phyloP scores from a whole-genome alignment of 495 filamentous ascomycete genomes.

The Xylaria curta region DNA sequence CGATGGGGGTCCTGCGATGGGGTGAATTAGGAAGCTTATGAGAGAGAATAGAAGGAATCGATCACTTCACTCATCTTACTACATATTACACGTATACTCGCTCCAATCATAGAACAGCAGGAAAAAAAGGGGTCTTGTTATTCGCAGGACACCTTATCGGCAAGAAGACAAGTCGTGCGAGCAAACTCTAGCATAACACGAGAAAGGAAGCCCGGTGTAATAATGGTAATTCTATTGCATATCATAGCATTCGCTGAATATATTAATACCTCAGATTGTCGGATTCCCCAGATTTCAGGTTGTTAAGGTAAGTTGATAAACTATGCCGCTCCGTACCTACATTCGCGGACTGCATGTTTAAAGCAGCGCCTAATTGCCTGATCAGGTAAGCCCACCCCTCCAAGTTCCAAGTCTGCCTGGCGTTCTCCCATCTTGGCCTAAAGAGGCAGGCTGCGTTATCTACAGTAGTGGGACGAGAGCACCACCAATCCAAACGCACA shows the following conservation, averaged over 20 bases:
- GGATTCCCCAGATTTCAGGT: not conserved
- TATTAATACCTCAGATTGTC: not conserved
- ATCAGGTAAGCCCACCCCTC: not conserved
- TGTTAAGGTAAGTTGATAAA: not conserved
- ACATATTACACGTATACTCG: not conserved
- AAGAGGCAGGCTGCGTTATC: slow-evolving; percentile 24
- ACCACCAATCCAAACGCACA: slow-evolving; percentile 9
- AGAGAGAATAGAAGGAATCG: not conserved
- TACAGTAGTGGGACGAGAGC: not conserved
- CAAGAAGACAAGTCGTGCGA: not conserved
- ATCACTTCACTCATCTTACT: not conserved
- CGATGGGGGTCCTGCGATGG: not conserved
- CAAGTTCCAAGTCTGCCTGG: not conserved
- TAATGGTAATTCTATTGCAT: slow-evolving; percentile 5
- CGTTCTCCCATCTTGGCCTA: not conserved
- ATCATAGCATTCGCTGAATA: not conserved
- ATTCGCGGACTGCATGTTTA: slow-evolving; percentile 1
- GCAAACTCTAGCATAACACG: not conserved
- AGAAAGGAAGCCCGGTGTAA: not conserved
- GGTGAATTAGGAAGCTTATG: not conserved
- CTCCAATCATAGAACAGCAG: slow-evolving; percentile 4
- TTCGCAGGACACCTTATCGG: slow-evolving; percentile 6
- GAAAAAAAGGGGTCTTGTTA: not conserved
- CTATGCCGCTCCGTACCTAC: not conserved
- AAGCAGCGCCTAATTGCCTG: slow-evolving; percentile 5